These are phyloP conservation scores for Acephala macrosclerotiorum DNA, from an alignment of 2,329 filamentous ascomycete species.

Conservation along the genomic window DNA sequence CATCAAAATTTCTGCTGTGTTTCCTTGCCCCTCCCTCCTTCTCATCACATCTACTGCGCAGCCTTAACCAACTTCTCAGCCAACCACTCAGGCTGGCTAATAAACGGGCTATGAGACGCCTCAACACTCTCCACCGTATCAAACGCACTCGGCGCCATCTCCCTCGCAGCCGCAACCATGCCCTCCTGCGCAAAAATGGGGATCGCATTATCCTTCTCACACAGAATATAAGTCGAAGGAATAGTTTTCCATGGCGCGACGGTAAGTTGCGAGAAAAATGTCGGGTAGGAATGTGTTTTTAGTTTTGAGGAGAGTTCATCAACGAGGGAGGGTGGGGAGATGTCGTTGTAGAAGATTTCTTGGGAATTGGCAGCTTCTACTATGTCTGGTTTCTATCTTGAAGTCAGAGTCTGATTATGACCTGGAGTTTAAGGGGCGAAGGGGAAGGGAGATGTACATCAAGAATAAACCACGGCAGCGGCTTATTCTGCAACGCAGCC, in stretches of 20 bases:
- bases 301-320: slow-evolving; percentile 33
- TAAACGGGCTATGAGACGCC: slow-evolving; percentile 36
- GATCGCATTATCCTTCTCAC: slow-evolving; percentile 48
- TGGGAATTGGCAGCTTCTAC: slow-evolving; percentile 32
- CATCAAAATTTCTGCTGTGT: no score
- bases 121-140: slow-evolving; percentile 33
- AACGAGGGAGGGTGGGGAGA: slow-evolving; percentile 37
- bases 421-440: neutral
- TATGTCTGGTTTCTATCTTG: slow-evolving; percentile 13
- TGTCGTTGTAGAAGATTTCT: slow-evolving; percentile 47
- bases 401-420: neutral
- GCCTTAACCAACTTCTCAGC: slow-evolving; percentile 29
- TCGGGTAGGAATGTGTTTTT: slow-evolving; percentile 41
- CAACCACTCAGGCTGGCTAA: slow-evolving; percentile 34
- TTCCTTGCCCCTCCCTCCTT: neutral
- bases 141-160: slow-evolving; percentile 26
- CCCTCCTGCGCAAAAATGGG: slow-evolving; percentile 45
- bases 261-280: slow-evolving; percentile 37
- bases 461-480: slow-evolving; percentile 30
- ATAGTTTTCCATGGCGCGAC: slow-evolving; percentile 49
- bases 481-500: slow-evolving; percentile 18
- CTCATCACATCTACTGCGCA: slow-evolving; percentile 11
- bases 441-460: slow-evolving; percentile 17
- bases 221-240: slow-evolving; percentile 50
- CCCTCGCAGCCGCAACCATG: slow-evolving; percentile 42